These are phyloP conservation scores for Emericellopsis cladophorae DNA, from an alignment of 2,329 filamentous ascomycete species.

Conservation along the genomic window DNA sequence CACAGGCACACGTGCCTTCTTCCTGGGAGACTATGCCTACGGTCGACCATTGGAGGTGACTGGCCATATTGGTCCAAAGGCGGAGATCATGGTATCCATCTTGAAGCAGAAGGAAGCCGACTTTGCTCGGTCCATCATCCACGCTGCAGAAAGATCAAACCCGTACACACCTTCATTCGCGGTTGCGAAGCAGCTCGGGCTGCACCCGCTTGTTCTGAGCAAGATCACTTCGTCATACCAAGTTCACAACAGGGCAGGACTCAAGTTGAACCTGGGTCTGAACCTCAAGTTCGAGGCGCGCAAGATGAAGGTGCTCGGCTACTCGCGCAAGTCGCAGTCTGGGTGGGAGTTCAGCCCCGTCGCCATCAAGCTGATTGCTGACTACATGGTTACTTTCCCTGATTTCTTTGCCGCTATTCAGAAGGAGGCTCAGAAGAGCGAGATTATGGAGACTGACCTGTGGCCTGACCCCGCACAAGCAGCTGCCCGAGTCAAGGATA, in stretches of 20 bases:
- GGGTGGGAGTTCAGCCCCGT: slow-evolving; percentile 95
- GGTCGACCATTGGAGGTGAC: slow-evolving; percentile 79
- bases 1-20: slow-evolving; percentile 71
- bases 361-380: slow-evolving; percentile 65
- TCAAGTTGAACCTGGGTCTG: slow-evolving; percentile 79
- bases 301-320: slow-evolving; percentile 91
- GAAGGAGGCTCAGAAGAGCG: slow-evolving; percentile 71
- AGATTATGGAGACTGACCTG: slow-evolving; percentile 74
- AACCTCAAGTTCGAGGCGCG: slow-evolving; percentile 96
- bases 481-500: slow-evolving; percentile 77
- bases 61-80: slow-evolving; percentile 60
- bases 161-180: slow-evolving; percentile 78
- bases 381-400: slow-evolving; percentile 90
- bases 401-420: slow-evolving; percentile 89
- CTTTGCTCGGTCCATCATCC: slow-evolving; percentile 66
- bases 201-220: slow-evolving; percentile 81
- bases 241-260: slow-evolving; percentile 63
- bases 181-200: slow-evolving; percentile 68
- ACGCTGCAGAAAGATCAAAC: slow-evolving; percentile 53
- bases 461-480: slow-evolving; percentile 64
- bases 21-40: slow-evolving; percentile 86
- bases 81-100: slow-evolving; percentile 65
- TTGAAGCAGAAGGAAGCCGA: slow-evolving; percentile 64
- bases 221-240: slow-evolving; percentile 94
- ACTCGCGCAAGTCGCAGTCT: slow-evolving; percentile 71